Percentiles rank a stretch among this genome's conserved stretches.
Evolutionary conservation across 176 grass and related monocot genomes (phyloP).

Genomic region (Raddia distichophylla): DNA sequence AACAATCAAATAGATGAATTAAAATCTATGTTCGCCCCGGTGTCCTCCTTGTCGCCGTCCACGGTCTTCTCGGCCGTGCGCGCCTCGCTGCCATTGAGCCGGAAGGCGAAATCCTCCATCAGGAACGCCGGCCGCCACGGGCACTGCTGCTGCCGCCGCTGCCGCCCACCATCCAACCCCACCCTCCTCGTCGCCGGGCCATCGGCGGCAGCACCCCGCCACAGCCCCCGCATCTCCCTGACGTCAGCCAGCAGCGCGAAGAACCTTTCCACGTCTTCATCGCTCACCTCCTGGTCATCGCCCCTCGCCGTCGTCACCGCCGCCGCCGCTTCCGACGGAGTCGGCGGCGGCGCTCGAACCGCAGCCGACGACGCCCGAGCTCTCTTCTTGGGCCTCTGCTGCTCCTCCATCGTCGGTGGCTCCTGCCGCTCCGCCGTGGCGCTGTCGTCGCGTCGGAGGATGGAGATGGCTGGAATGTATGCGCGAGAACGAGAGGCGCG

Average conservation of each 20-base stretch:
- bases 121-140: constrained; percentile 7
- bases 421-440: not conserved
- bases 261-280: constrained; percentile 14
- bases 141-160: not conserved
- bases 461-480: not conserved
- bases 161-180: not conserved
- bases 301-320: not conserved
- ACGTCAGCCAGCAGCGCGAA: not conserved
- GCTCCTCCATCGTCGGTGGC: not conserved
- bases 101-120: not conserved
- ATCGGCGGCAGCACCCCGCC: not conserved
- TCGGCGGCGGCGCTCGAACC: not conserved
- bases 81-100: not conserved
- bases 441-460: not conserved
- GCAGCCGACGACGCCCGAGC: not conserved
- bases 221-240: constrained; percentile 20
- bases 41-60: not conserved
- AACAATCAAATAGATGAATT: not conserved
- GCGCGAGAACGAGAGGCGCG: not conserved
- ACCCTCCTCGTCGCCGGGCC: not conserved
- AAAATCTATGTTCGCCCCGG: not conserved
- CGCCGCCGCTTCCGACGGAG: not conserved
- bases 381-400: not conserved
- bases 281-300: not conserved
- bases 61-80: not conserved